Evolutionary conservation across 176 grass and related monocot genomes (phyloP).

Genomic region (Dendrocalamus sinicus): DNA sequence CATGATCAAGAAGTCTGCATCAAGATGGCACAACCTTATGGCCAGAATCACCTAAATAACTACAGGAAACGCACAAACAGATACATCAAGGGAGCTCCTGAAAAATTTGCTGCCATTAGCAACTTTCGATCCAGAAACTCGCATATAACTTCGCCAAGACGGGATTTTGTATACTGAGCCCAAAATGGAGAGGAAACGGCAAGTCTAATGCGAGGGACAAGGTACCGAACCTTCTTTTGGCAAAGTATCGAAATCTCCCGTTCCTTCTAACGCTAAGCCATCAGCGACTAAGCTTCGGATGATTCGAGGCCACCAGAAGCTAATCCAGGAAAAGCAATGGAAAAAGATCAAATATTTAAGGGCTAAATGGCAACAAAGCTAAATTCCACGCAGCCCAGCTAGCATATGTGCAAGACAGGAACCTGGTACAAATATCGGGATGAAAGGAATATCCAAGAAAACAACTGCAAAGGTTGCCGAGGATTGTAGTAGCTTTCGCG

Average conservation of each 20-base stretch:
- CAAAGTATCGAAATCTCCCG: slow-evolving; percentile 10
- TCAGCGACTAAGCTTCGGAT: neutral
- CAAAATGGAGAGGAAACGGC: slow-evolving; percentile 28
- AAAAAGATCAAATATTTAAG: neutral
- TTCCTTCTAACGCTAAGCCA: slow-evolving; percentile 9
- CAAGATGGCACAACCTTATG: neutral
- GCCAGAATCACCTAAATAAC: neutral
- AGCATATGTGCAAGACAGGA: slow-evolving; percentile 5
- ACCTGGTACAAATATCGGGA: neutral
- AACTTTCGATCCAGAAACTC: neutral
- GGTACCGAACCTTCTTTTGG: slow-evolving; percentile 7
- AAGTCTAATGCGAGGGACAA: neutral
- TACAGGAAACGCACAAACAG: neutral
- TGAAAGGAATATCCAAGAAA: slow-evolving; percentile 35
- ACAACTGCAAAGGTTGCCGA: slow-evolving; percentile 15
- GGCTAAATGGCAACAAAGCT: neutral
- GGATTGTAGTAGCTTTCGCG: slow-evolving; percentile 43
- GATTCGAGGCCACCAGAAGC: slow-evolving; percentile 5
- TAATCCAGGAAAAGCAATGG: slow-evolving; percentile 20
- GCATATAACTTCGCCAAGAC: neutral
- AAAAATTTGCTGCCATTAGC: neutral
- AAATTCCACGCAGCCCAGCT: neutral
- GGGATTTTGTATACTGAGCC: neutral
- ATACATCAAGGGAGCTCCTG: neutral
- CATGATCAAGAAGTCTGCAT: neutral